phyloP scores from a whole-genome alignment of 495 filamentous ascomycete species.

The Penicillium roqueforti region DNA sequence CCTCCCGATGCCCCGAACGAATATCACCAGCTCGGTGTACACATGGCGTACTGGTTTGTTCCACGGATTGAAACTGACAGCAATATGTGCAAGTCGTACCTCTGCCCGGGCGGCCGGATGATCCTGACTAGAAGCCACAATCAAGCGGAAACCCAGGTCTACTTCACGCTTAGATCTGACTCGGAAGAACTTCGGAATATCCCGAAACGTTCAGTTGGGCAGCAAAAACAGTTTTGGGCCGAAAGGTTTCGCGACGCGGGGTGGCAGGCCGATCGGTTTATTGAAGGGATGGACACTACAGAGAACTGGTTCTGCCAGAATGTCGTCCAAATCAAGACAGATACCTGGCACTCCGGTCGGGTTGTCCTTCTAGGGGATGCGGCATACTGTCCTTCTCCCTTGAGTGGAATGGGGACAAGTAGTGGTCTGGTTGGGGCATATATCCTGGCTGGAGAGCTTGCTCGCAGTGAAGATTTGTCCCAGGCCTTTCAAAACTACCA shows the following conservation, averaged over 20 bases:
- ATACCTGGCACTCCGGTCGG: conserved; percentile 44
- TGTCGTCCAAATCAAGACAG: conserved; percentile 36
- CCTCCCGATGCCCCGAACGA: conserved; percentile 19
- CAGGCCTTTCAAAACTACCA: conserved; percentile 29
- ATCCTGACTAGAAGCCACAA: conserved; percentile 27
- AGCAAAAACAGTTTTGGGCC: conserved; percentile 28
- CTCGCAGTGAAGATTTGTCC: conserved; percentile 16
- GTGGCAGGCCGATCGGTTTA: conserved; percentile 37
- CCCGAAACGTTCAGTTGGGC: conserved; percentile 12
- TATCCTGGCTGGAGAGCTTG: conserved; percentile 51
- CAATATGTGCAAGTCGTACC: conserved; percentile 18
- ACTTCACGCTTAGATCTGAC: conserved; percentile 20
- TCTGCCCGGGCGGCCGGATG: conserved; percentile 20
- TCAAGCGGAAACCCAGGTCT: conserved; percentile 18
- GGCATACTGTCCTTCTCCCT: conserved; percentile 46
- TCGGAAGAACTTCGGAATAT: conserved; percentile 17
- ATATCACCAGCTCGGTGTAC: conserved; percentile 23
- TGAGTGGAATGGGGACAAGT: conserved; percentile 50
- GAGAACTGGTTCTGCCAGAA: conserved; percentile 49
- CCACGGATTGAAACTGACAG: conserved; percentile 31
- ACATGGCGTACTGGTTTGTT: conserved; percentile 44
- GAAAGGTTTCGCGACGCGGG: conserved; percentile 38
- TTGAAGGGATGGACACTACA: conserved; percentile 38
- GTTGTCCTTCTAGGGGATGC: conserved; percentile 55
- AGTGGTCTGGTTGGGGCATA: conserved; percentile 47